Conservation (phyloP, 306 rosid species). For the Quercus parvula region DNA sequence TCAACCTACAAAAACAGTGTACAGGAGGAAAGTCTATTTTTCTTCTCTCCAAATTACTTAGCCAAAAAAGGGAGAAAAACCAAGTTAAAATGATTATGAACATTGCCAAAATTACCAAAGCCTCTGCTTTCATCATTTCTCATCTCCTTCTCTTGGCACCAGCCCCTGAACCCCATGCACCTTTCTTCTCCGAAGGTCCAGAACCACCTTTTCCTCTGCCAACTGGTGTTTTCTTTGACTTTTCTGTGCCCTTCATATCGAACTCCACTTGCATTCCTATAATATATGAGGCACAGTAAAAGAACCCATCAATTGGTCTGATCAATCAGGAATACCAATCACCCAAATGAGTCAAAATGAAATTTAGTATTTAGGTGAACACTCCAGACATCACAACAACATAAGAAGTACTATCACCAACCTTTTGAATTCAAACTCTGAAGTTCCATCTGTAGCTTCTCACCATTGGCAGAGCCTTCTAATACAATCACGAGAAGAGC, state of each 20-base stretch:
- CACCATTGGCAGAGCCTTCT: slow-evolving; percentile 51
- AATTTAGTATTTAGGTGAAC: neutral
- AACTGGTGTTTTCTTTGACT: slow-evolving; percentile 53
- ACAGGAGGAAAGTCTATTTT: neutral
- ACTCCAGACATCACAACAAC: neutral
- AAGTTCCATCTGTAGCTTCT: slow-evolving; percentile 84
- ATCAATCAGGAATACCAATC: slow-evolving; percentile 4
- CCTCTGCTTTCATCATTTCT: slow-evolving; percentile 17
- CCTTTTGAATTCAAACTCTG: slow-evolving; percentile 74
- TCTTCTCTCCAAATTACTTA: neutral
- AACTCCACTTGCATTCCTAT: slow-evolving; percentile 70
- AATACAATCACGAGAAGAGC: slow-evolving; percentile 13
- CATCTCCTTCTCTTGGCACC: slow-evolving; percentile 82
- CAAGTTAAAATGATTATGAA: neutral
- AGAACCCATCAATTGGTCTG: slow-evolving; percentile 2
- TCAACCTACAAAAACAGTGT: neutral
- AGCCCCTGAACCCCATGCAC: slow-evolving; percentile 54
- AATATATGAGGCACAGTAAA: neutral
- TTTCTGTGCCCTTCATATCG: slow-evolving; percentile 69
- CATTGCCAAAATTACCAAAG: neutral
- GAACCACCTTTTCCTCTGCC: slow-evolving; percentile 71
- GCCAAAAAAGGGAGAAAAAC: neutral
- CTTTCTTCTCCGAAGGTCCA: slow-evolving; percentile 45
- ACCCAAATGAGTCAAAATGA: slow-evolving; percentile 2
- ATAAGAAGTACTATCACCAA: slow-evolving; percentile 26